Percentiles rank a stretch among this genome's conserved stretches.
Evolutionary conservation across 1,284 basidiomycete genomes (phyloP).

Genomic region (Cystobasidium sp.): DNA sequence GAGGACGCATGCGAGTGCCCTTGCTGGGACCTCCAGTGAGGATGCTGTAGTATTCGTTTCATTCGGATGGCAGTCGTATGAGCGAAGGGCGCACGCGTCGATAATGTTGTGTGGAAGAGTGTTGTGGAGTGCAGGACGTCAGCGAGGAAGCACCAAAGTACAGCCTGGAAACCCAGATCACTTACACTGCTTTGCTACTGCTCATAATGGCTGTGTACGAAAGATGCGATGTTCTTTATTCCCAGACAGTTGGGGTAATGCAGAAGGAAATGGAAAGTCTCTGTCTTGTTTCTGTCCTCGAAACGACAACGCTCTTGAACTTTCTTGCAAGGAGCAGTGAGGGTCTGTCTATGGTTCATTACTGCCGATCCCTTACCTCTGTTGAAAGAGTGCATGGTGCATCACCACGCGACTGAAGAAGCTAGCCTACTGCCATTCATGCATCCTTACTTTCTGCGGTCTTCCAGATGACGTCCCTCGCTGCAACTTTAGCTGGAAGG

Average conservation of each 20-base stretch:
- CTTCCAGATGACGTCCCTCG: conserved; percentile 15
- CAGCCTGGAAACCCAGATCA: not conserved
- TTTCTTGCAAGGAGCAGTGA: too few relatives aligned
- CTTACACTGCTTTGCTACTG: conserved; percentile 39
- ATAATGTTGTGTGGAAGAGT: not conserved
- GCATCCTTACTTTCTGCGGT: not conserved
- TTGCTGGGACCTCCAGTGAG: conserved; percentile 41
- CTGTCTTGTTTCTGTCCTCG: too few relatives aligned
- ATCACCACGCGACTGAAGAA: not conserved
- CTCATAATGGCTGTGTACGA: not conserved
- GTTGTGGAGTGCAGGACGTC: not conserved
- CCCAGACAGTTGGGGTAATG: too few relatives aligned
- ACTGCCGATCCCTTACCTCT: too few relatives aligned
- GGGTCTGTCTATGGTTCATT: too few relatives aligned
- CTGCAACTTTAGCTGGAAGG: not conserved
- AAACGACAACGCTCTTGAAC: too few relatives aligned
- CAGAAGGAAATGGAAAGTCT: too few relatives aligned
- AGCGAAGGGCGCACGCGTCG: not conserved
- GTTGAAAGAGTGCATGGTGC: too few relatives aligned
- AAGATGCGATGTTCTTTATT: not conserved
- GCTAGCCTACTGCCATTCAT: not conserved
- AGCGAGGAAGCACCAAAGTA: not conserved
- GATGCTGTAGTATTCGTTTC: conserved; percentile 16
- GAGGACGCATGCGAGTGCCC: conserved; percentile 61
- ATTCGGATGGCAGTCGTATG: not conserved